phyloP scores from a whole-genome alignment of 169 alveolate genomes.

The Plasmodium adleri region DNA sequence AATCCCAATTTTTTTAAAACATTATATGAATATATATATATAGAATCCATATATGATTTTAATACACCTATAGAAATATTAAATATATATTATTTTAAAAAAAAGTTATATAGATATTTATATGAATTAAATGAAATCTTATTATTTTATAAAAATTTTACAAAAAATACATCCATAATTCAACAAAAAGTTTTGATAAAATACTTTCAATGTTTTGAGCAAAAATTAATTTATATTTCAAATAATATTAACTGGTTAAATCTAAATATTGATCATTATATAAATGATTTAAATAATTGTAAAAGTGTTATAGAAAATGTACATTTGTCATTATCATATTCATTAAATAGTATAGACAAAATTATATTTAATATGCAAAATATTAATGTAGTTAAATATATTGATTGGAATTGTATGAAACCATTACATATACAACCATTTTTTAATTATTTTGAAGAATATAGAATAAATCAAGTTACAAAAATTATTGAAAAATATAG shows the following conservation, averaged over 20 bases:
- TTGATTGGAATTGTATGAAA: constrained; percentile 58
- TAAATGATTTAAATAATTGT: constrained; percentile 59
- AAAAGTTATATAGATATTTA: constrained; percentile 57
- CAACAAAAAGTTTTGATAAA: constrained; percentile 66
- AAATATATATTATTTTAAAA: constrained; percentile 58
- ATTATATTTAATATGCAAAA: constrained; percentile 72
- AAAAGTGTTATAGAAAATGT: constrained; percentile 62
- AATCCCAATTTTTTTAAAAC: constrained; percentile 56
- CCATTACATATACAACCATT: constrained; percentile 74
- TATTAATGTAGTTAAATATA: constrained; percentile 52
- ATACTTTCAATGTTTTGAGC: constrained; percentile 56
- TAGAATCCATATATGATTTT: constrained; percentile 59
- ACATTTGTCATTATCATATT: constrained; percentile 47
- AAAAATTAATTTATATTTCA: constrained; percentile 64
- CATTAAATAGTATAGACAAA: constrained; percentile 64
- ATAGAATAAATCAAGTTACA: constrained; percentile 45
- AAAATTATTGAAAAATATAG: constrained; percentile 47
- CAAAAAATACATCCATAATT: constrained; percentile 36
- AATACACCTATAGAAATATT: constrained; percentile 64
- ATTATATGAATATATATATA: constrained; percentile 65
- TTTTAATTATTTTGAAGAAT: constrained; percentile 71
- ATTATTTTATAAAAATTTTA: constrained; percentile 49
- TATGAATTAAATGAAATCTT: constrained; percentile 65
- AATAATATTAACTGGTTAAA: constrained; percentile 73
- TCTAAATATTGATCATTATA: constrained; percentile 60